Evolutionary conservation across 2,329 filamentous ascomycete genomes (phyloP).

Genomic region (Didymella glomerata): DNA sequence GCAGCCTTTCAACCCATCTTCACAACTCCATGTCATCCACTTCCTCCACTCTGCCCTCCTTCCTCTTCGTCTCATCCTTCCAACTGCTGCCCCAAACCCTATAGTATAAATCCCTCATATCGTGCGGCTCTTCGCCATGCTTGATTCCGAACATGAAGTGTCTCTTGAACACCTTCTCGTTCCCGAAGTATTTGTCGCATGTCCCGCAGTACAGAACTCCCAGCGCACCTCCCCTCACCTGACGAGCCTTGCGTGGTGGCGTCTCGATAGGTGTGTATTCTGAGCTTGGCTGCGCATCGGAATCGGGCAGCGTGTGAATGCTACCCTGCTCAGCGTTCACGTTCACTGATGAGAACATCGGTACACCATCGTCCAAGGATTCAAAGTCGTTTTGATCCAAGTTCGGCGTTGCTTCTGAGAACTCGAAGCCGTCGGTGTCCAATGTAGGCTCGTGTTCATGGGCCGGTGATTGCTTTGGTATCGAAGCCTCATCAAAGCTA

Average conservation of each 20-base stretch:
- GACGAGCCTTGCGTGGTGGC: not conserved
- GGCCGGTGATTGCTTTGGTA: not conserved
- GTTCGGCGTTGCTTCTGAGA: not conserved
- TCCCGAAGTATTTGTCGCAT: constrained; percentile 20
- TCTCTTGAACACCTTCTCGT: constrained; percentile 23
- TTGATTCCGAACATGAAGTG: constrained; percentile 20
- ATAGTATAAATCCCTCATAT: constrained; percentile 21
- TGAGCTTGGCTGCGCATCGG: constrained; percentile 9
- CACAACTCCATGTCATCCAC: constrained; percentile 14
- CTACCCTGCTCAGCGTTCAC: constrained; percentile 9
- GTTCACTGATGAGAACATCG: not conserved
- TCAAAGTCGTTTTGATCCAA: constrained; percentile 7
- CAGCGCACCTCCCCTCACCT: constrained; percentile 5
- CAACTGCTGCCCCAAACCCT: constrained; percentile 16
- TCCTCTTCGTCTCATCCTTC: constrained; percentile 10
- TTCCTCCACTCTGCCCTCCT: not conserved
- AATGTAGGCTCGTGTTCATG: constrained; percentile 12
- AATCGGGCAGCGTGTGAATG: constrained; percentile 3
- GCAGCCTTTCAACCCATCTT: not conserved
- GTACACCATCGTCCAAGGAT: not conserved
- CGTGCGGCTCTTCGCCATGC: constrained; percentile 15
- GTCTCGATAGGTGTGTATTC: constrained; percentile 5
- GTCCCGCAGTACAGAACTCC: constrained; percentile 21
- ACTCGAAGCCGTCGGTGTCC: constrained; percentile 20
- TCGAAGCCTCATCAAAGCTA: constrained; percentile 1